Base-by-base conservation (phyloP, 1,139 yeast genomes). In the Nakaseomyces uthaithaninus region DNA sequence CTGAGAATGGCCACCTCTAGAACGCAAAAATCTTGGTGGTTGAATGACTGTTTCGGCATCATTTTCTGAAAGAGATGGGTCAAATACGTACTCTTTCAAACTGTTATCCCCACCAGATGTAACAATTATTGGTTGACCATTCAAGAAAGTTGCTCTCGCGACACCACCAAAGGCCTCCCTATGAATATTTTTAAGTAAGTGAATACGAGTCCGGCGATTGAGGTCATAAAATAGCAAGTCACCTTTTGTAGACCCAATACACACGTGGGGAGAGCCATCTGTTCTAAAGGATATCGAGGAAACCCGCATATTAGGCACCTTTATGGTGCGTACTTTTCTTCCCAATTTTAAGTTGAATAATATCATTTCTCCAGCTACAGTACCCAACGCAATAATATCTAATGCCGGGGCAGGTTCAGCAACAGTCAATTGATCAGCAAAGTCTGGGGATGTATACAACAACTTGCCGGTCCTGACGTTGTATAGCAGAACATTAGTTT, bases 1-100 rank as follows among this genome's bases (percentile, higher is more conserved):
- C 17, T 86, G 82, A 3, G 95, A 78, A 61, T 93, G 98, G 11
- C 99, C 99, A 52, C 97, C 97, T 59, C 98, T 75, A 0, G 94
- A 83, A 61, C 98, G 77, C 53, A 93, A 70, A 47, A 81, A 78
- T 58, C 98, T 79, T 30, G 98, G 98, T 1, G 97, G 95, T 5
- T 93, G 76, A 4, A 81, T 79, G 24, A 86, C 76, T 3, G 59
- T 50, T 26, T 55, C 62, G 2, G 74, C 62, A 49, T 77, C 74
- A n/a, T 80, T 67, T 12, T 81, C 69, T 0, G 91, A 76, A 42
- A 87, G 67, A 3, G 91, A 74, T 2, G 96, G 95, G 63, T 91
- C 99, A 64, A 93, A 93, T 0, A 89, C 96, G 56, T 71, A 83
- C 62, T 93, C 98, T 52, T 85, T 84, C 51, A 93, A 68, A 39